Conservation (phyloP, 192 early-diverging fungal species). For the Fimicolochytrium jonesii region DNA sequence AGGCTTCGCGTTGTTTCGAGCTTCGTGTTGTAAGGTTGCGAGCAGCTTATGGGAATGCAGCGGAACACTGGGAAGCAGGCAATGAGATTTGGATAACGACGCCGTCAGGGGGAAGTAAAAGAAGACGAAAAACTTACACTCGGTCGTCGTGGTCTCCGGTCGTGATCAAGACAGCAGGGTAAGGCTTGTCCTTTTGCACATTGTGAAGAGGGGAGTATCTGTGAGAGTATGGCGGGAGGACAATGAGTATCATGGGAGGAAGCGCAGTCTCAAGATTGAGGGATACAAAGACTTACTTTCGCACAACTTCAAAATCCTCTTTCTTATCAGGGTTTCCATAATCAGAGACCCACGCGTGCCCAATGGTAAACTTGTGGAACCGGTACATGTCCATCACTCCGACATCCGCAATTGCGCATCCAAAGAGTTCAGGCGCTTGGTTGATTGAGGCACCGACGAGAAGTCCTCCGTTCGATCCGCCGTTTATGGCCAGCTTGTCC, state of each 20-base stretch:
- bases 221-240: no score
- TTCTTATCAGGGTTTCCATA: slow-evolving; percentile 62
- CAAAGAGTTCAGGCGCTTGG: slow-evolving; percentile 73
- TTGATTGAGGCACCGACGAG: slow-evolving; percentile 67
- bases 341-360: slow-evolving; percentile 64
- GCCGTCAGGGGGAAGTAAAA: not conserved
- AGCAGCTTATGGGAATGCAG: slow-evolving; percentile 67
- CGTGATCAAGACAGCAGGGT: slow-evolving; percentile 58
- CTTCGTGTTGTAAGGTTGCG: slow-evolving; percentile 56
- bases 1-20: slow-evolving; percentile 47
- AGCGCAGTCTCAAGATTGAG: not conserved
- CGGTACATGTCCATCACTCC: slow-evolving; percentile 69
- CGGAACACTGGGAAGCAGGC: slow-evolving; percentile 28
- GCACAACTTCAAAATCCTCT: slow-evolving; percentile 61
- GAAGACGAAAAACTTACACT: slow-evolving; percentile 11
- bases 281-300: slow-evolving; percentile 32
- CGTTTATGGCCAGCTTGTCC: slow-evolving; percentile 55
- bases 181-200: slow-evolving; percentile 39
- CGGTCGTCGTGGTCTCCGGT: slow-evolving; percentile 61
- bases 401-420: slow-evolving; percentile 58
- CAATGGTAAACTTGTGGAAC: slow-evolving; percentile 79
- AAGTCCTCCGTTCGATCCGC: slow-evolving; percentile 69
- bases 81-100: not conserved
- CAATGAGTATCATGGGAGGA: no score
- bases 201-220: slow-evolving; percentile 66